Percentiles rank a stretch among this genome's conserved stretches.
These are phyloP conservation scores for Euphorbia corollata DNA, from an alignment of 441 rosid genomes.

Conservation along the genomic window DNA sequence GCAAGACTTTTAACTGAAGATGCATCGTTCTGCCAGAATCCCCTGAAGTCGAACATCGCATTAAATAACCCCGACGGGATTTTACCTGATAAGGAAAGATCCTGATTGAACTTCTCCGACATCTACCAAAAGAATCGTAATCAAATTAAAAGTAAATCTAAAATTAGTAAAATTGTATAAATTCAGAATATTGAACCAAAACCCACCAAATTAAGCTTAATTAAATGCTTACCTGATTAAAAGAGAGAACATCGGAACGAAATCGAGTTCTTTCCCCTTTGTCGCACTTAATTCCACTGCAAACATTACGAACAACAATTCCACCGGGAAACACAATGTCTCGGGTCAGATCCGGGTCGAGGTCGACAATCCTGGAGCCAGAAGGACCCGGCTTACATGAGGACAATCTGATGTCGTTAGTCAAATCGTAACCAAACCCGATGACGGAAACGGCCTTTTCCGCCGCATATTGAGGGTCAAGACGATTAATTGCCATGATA, in stretches of 20 bases:
- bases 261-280: constrained; percentile 88
- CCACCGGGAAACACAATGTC: constrained; percentile 75
- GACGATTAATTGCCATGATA: constrained; percentile 37
- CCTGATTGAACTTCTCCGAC: constrained; percentile 90
- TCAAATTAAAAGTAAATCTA: not conserved
- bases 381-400: constrained; percentile 47
- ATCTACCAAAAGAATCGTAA: constrained; percentile 34
- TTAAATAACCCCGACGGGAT: constrained; percentile 78
- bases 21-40: constrained; percentile 83
- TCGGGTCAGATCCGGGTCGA: constrained; percentile 35
- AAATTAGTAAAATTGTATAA: not conserved
- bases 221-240: constrained; percentile 50
- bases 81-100: constrained; percentile 58
- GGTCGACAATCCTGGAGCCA: constrained; percentile 53
- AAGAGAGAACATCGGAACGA: constrained; percentile 71
- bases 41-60: constrained; percentile 60
- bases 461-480: constrained; percentile 65
- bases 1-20: constrained; percentile 47
- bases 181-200: not conserved
- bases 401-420: constrained; percentile 49
- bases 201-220: not conserved
- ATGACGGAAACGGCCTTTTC: constrained; percentile 78
- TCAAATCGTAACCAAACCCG: constrained; percentile 74
- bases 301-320: constrained; percentile 50
- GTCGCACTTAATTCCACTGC: constrained; percentile 68